Base-by-base conservation (phyloP, 2,329 filamentous ascomycete species). In the Xylariaceae sp. region DNA sequence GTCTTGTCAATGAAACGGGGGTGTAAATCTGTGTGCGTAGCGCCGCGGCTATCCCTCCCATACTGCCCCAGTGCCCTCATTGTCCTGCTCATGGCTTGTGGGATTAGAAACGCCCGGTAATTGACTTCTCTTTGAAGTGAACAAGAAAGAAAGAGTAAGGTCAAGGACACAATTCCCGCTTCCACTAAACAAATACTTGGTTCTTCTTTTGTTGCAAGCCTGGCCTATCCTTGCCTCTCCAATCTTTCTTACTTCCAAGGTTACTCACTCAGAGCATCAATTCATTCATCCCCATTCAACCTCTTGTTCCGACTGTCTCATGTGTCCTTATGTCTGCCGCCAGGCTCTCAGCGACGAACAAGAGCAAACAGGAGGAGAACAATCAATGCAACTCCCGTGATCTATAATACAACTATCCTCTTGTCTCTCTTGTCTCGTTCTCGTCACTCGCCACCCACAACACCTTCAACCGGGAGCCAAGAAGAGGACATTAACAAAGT, bases 381-480 rank as follows among this genome's bases (percentile, higher is more conserved):
- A 58, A 58, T 56, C 33, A 54, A 51, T 44, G 28, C 39, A 47
- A 46, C 41, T 51, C n/a, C 17, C 56, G 51, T 53, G 45, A 46
- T 48, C 34, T 50, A 54, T 36, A 16, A 16, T 39, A 14, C 39
- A 56, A 56, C 56, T 45, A 58, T 56, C 48, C 54, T 52, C 54
- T 57, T 57, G 54, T 55, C 42, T 54, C 42, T 49, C 36, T 55
- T 55, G 54, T 56, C 54, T 56, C 48, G 45, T 31, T 56, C 51
- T 54, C 54, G 54, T 47, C 47, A 18, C 48, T 48, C 42, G 43
- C 28, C 34, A 6, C 36, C 47, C 42, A 50, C 48, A n/a, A 7
- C 46, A 12, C 40, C 31, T 42, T 40, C 28, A 43, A 57, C 42
- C 42, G 19, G 31, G 33, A 36, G 18, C 31, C 22, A 17, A 51